Evolutionary conservation across 73 alveolate genomes (phyloP).

Genomic region (Uronychia setigera): DNA sequence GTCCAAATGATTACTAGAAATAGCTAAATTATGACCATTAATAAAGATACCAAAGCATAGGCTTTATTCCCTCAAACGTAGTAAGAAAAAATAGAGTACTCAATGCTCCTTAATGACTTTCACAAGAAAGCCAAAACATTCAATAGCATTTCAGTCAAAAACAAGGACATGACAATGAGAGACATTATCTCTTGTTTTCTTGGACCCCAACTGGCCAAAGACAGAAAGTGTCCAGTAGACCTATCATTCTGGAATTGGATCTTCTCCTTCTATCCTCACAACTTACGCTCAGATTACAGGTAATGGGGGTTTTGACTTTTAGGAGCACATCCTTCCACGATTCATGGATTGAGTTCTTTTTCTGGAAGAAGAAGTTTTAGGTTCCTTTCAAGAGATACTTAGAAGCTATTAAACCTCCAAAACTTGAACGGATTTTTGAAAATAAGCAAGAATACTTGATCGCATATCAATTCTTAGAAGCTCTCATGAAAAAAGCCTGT

Average conservation of each 20-base stretch:
- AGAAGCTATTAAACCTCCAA: not conserved
- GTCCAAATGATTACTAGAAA: no score
- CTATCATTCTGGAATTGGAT: not conserved
- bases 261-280: not conserved
- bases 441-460: not conserved
- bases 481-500: no score
- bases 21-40: no score
- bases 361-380: not conserved
- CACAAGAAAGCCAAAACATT: no score
- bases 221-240: not conserved
- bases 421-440: not conserved
- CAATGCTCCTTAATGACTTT: no score
- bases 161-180: not conserved
- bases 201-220: not conserved
- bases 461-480: no score
- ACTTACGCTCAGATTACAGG: not conserved
- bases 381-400: not conserved
- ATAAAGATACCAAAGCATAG: no score
- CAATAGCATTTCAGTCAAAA: not conserved
- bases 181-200: not conserved
- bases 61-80: no score
- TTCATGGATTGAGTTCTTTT: not conserved
- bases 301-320: not conserved
- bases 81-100: no score
- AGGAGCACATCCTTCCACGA: not conserved